A percentile compares a stretch with the other conserved stretches of the same genome.
phyloP scores from a whole-genome alignment of 2,329 filamentous ascomycete genomes.

The Chaetoscypha palmicola region DNA sequence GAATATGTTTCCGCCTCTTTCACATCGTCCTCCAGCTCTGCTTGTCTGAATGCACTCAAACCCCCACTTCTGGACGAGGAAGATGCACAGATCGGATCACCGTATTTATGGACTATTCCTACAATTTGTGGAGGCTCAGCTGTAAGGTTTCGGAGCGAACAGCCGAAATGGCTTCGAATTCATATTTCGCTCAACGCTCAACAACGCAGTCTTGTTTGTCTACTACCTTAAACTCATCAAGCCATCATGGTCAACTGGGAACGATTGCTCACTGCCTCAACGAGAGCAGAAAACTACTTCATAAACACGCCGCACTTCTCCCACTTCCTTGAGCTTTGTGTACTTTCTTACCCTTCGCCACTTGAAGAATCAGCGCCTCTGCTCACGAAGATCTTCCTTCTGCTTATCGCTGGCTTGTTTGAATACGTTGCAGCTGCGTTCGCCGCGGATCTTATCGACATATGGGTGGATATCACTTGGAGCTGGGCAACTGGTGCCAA shows the following conservation, averaged over 20 bases:
- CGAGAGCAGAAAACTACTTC: neutral
- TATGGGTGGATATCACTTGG: neutral
- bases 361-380: neutral
- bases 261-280: neutral
- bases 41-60: too few species aligned
- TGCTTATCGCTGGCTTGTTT: neutral
- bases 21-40: too few species aligned
- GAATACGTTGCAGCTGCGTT: neutral
- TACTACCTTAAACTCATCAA: too few species aligned
- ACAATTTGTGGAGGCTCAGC: too few species aligned
- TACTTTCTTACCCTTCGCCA: neutral
- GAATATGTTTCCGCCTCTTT: too few species aligned
- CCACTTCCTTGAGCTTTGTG: neutral
- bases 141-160: too few species aligned
- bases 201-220: too few species aligned
- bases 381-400: neutral
- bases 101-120: too few species aligned
- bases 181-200: too few species aligned
- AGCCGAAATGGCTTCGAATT: too few species aligned
- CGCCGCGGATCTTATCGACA: neutral
- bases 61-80: too few species aligned
- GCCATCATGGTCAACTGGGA: neutral
- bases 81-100: too few species aligned
- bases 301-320: neutral
- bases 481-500: neutral